Conservation (phyloP, 148 eudicot species). For the Cornus controversa region DNA sequence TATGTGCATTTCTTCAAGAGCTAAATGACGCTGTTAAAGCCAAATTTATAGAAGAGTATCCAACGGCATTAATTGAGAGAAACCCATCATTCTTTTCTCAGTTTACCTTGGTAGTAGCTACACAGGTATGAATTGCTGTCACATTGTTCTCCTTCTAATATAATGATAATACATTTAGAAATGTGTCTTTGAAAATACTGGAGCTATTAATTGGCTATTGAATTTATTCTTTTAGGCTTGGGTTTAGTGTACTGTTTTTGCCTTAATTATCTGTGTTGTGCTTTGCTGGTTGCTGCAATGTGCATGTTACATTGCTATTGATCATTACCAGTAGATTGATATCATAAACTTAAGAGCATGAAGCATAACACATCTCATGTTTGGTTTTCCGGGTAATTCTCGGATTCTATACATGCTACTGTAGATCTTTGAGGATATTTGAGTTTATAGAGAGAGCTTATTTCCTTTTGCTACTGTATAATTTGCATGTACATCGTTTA, state of each 20-base stretch:
- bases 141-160: not conserved
- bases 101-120: constrained; percentile 89
- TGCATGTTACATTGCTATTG: not conserved
- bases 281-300: not conserved
- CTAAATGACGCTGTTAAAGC: constrained; percentile 96
- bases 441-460: too few species aligned
- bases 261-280: constrained; percentile 2
- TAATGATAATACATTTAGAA: not conserved
- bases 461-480: too few species aligned
- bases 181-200: not conserved
- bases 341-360: not conserved
- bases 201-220: not conserved
- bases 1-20: constrained; percentile 88
- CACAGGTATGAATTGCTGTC: constrained; percentile 58
- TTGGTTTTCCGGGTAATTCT: too few species aligned
- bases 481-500: too few species aligned
- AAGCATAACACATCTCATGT: too few species aligned
- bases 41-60: constrained; percentile 82
- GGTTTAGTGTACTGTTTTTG: not conserved
- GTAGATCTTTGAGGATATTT: too few species aligned
- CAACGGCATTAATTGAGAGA: constrained; percentile 67
- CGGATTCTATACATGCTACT: too few species aligned
- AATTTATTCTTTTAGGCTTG: not conserved
- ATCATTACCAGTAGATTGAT: not conserved
- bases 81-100: constrained; percentile 90